Percentiles rank a stretch among this genome's conserved stretches.
phyloP scores from a whole-genome alignment of 768 basidiomycete genomes.

The Rhodocollybia butyracea region DNA sequence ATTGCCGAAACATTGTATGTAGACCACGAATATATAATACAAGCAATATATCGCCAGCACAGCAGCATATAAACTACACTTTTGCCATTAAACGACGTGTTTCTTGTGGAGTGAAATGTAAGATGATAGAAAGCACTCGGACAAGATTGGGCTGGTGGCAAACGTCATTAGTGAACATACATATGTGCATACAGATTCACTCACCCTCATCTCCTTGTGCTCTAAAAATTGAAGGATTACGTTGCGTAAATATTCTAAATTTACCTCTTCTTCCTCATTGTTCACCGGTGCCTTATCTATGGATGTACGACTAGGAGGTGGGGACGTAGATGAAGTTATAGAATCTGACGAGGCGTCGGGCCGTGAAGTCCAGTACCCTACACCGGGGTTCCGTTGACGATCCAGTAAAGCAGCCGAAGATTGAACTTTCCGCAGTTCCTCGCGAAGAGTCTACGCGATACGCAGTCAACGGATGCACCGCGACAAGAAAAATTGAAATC shows the following conservation, averaged over 20 bases:
- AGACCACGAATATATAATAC: not conserved
- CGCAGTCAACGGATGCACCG: not conserved
- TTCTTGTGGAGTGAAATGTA: constrained; percentile 95
- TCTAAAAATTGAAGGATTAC: constrained; percentile 97
- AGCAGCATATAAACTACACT: constrained; percentile 39
- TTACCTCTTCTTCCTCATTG: constrained; percentile 85
- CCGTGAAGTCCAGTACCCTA: constrained; percentile 83
- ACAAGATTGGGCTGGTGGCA: constrained; percentile 92
- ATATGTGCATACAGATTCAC: constrained; percentile 23
- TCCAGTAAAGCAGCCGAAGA: constrained; percentile 89
- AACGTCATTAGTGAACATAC: constrained; percentile 2
- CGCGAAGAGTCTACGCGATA: constrained; percentile 69
- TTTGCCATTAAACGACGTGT: constrained; percentile 86
- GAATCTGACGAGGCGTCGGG: constrained; percentile 36
- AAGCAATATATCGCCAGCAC: not conserved
- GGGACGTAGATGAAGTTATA: constrained; percentile 35
- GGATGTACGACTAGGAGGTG: constrained; percentile 30
- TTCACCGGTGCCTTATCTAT: constrained; percentile 21
- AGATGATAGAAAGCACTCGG: constrained; percentile 85
- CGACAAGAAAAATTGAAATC: constrained; percentile 11
- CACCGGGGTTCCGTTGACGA: constrained; percentile 87
- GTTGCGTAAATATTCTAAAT: constrained; percentile 93
- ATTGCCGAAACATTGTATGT: no score
- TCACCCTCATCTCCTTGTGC: constrained; percentile 96
- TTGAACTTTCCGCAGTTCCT: constrained; percentile 94